Evolutionary conservation across 225 moss, liverwort and hornwort genomes (phyloP).

Genomic region (Polytrichum commune): DNA sequence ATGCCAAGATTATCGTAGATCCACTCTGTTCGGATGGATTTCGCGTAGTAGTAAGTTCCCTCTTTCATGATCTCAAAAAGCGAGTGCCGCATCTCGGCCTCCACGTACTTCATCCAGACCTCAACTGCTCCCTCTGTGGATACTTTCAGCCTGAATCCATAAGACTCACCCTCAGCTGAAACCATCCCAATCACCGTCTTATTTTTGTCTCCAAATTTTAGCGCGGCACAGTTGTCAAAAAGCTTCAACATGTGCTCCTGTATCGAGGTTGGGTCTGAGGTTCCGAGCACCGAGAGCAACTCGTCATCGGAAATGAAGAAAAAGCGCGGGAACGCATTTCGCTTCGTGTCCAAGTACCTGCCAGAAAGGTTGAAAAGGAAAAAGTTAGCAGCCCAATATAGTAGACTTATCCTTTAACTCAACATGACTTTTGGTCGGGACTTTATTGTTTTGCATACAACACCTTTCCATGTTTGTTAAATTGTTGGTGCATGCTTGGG

Average conservation of each 20-base stretch:
- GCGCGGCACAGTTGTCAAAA: constrained; percentile 77
- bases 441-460: too few species aligned
- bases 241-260: constrained; percentile 90
- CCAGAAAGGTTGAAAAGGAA: not conserved
- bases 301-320: constrained; percentile 93
- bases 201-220: constrained; percentile 72
- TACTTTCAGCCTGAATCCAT: constrained; percentile 47
- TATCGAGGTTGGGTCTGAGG: constrained; percentile 75
- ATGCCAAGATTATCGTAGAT: constrained; percentile 70
- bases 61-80: constrained; percentile 83
- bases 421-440: too few species aligned
- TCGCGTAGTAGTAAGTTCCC: constrained; percentile 77
- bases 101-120: constrained; percentile 77
- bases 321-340: constrained; percentile 78
- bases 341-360: constrained; percentile 85
- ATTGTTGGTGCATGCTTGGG: too few species aligned
- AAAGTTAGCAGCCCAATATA: too few species aligned
- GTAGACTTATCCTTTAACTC: too few species aligned
- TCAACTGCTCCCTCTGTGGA: constrained; percentile 65
- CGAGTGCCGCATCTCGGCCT: constrained; percentile 68
- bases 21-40: constrained; percentile 60
- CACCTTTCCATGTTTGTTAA: too few species aligned
- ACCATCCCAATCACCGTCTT: constrained; percentile 68
- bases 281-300: constrained; percentile 73
- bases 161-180: constrained; percentile 61